Percentiles rank a stretch among this genome's conserved stretches.
phyloP scores from a whole-genome alignment of 805 yeast genomes.

The Barnettozyma siamensis region DNA sequence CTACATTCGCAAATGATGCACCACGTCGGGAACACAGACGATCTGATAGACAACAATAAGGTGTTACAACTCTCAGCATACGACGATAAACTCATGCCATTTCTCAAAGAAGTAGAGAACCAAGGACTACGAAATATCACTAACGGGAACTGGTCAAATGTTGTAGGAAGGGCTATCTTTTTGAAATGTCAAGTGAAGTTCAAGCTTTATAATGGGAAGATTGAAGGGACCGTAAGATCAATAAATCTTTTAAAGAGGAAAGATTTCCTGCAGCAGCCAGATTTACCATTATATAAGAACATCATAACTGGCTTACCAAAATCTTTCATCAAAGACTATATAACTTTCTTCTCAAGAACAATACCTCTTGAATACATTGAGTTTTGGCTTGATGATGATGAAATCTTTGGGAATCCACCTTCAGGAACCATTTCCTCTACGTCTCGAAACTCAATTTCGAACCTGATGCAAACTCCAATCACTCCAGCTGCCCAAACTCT shows the following conservation, averaged over 20 bases:
- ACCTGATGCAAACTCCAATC: neutral
- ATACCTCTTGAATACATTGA: slow-evolving; percentile 1
- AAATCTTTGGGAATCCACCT: too few species aligned
- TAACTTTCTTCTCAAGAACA: neutral
- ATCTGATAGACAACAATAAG: too few species aligned
- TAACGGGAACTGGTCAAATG: too few species aligned
- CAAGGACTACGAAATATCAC: too few species aligned
- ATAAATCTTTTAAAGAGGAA: neutral
- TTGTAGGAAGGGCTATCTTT: slow-evolving; percentile 7
- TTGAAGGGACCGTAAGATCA: slow-evolving; percentile 8
- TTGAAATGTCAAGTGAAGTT: slow-evolving; percentile 7
- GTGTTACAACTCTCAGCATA: too few species aligned
- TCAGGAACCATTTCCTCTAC: too few species aligned
- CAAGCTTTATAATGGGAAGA: slow-evolving; percentile 3
- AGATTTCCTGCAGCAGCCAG: neutral
- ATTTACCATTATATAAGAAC: slow-evolving; percentile 5
- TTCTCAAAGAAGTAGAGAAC: too few species aligned
- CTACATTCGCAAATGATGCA: too few species aligned
- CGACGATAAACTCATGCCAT: too few species aligned
- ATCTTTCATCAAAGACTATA: neutral
- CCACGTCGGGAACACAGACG: too few species aligned
- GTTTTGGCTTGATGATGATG: neutral
- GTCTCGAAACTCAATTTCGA: neutral
- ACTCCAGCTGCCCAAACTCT: neutral
- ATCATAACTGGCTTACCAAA: slow-evolving; percentile 5